Base-by-base conservation (phyloP, 2,329 filamentous ascomycete species). In the Leptodontidium sp. region DNA sequence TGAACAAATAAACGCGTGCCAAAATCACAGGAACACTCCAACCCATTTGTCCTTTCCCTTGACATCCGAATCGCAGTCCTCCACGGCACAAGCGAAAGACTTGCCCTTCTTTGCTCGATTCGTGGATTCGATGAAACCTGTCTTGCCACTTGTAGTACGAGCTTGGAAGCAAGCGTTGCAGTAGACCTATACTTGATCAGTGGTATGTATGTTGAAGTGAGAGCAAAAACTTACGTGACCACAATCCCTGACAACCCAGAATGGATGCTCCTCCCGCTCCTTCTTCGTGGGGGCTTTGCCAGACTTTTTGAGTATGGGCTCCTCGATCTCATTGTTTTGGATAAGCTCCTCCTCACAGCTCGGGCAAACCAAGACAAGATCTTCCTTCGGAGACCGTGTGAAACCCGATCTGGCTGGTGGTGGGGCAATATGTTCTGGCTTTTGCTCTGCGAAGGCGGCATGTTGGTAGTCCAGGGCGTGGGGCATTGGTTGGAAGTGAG, bases 161-260 rank as follows among this genome's bases (percentile, higher is more conserved):
- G 85, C 83, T 65, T 90, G 87, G 73, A 84, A 90, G 78, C 88
- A 91, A 9, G 82, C 81, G 68, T 84, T 85, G 79, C 88, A 91
- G 75, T 88, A 91, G 15, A 90, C 88, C 88, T 90, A 52, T 32
- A 66, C 7, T 24, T 61, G 38, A 59, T 80, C 69, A 80, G 72
- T 43, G 70, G 21, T 64, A 52, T 12, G 11, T 9, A 24, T 32
- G 49, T 14, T 55, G 17, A 11, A 57, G 11, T 2, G 47, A 35
- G 26, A 52, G 38, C 5, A 21, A 15, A 67, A 9, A 84, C 87
- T 80, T 86, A 98, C 96, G 82, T 99, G 96, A 72, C 96, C 96
- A 79, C 96, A 99, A 63, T 86, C 86, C 80, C 94, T 97, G 45
- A 96, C 86, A 0, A 96, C 91, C 94, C 94, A 98, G 71, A 98